Conservation (phyloP, 768 basidiomycete species). For the Daedaleopsis nitida region DNA sequence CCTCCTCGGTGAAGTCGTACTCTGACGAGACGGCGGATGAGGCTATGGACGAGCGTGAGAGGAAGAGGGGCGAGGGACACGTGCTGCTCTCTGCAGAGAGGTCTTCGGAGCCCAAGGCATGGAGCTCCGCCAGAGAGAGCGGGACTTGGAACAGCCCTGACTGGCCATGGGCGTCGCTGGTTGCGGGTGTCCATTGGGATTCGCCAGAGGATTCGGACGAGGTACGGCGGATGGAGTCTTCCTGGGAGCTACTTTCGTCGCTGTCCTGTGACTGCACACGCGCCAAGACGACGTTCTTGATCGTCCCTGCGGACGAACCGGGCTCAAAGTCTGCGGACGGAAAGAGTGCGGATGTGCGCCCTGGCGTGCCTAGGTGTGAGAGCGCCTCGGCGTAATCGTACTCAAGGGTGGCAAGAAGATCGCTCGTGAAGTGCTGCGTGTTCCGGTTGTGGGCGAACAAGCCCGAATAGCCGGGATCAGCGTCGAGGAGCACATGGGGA, state of each 20-base stretch:
- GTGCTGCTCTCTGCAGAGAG: slow-evolving; percentile 2
- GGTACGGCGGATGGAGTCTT: not conserved
- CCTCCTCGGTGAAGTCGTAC: slow-evolving; percentile 22
- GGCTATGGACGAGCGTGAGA: slow-evolving; percentile 14
- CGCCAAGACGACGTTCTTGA: slow-evolving; percentile 30
- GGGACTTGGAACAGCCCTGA: slow-evolving; percentile 3
- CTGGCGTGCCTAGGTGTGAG: slow-evolving; percentile 19
- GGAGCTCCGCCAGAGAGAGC: slow-evolving; percentile 10
- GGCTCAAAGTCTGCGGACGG: slow-evolving; percentile 37
- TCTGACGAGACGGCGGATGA: slow-evolving; percentile 16
- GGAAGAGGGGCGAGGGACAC: slow-evolving; percentile 4
- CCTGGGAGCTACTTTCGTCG: not conserved
- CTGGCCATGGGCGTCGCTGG: slow-evolving; percentile 5
- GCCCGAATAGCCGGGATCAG: slow-evolving; percentile 7
- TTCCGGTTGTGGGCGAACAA: slow-evolving; percentile 15
- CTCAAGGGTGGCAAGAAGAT: slow-evolving; percentile 24
- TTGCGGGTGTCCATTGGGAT: slow-evolving; percentile 13
- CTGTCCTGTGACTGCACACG: slow-evolving; percentile 12
- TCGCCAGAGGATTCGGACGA: slow-evolving; percentile 8
- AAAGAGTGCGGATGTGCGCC: slow-evolving; percentile 7
- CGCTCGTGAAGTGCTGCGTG: slow-evolving; percentile 19
- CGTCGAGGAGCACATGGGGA: slow-evolving; percentile 8
- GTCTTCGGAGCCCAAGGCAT: slow-evolving; percentile 9
- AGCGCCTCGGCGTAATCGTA: slow-evolving; percentile 28
- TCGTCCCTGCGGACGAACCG: slow-evolving; percentile 49